phyloP scores from a whole-genome alignment of 805 yeast genomes.

The Metschnikowia cubensis region DNA sequence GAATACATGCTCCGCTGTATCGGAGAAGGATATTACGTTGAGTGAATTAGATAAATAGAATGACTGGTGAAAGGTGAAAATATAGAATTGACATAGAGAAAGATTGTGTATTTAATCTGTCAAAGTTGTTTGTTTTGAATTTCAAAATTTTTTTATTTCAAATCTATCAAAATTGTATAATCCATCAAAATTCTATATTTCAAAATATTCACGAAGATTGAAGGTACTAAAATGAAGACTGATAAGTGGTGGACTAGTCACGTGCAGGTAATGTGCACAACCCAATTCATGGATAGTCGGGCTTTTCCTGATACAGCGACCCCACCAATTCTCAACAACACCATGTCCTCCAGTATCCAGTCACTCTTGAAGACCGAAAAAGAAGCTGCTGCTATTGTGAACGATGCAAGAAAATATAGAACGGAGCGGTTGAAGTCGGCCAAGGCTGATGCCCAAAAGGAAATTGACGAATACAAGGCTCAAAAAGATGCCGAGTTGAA shows the following conservation, averaged over 20 bases:
- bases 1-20: conserved; percentile 94
- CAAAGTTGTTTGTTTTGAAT: no score
- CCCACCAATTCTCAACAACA: conserved; percentile 1
- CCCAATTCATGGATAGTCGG: conserved; percentile 7
- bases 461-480: conserved; percentile 79
- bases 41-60: conserved; percentile 8
- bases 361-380: conserved; percentile 70
- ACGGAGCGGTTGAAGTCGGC: conserved; percentile 89
- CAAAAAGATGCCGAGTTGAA: conserved; percentile 81
- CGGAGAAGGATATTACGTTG: conserved; percentile 68
- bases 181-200: no score
- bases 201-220: background rate
- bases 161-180: no score
- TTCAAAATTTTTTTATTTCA: no score
- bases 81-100: background rate
- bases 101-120: no score
- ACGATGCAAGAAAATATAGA: conserved; percentile 86
- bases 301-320: conserved; percentile 9
- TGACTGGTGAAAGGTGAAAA: no score
- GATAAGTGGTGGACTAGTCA: background rate
- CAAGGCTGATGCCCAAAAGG: conserved; percentile 85
- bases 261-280: conserved; percentile 7
- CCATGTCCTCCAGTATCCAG: conserved; percentile 29
- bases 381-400: conserved; percentile 94
- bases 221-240: background rate